Evolutionary conservation across 2,329 filamentous ascomycete genomes (phyloP), one percentile per base, ranked within the genome.

Genomic region (Phyllosticta capitalensis): DNA sequence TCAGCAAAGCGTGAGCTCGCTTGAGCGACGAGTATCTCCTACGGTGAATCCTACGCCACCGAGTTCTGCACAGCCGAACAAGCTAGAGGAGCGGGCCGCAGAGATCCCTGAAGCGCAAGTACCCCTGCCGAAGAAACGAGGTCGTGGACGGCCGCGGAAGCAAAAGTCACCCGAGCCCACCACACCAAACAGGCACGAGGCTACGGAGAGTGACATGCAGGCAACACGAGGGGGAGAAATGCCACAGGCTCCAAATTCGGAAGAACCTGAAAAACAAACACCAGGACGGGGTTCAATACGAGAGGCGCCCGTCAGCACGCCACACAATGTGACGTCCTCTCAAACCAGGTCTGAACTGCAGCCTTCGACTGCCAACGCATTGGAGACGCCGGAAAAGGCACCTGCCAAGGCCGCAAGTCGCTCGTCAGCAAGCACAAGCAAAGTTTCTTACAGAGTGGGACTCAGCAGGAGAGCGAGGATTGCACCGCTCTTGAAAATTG

Each of bases 401-500:
- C 58, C 53, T 58, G 26, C 33, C 49, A 30, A 54, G 48, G 65
- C 64, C 12, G 12, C 5, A 14, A 38, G 10, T 38, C 30, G 30
- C 54, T 70, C 67, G 38, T 64, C 69, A 9, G 60, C 66, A 10
- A 66, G 56, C 56, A 74, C 70, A 66, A 66, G 72, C 17, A 78
- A 78, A 63, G 69, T 74, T 21, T 65, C 68, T 1, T 77, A 78
- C 54, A 69, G 78, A 22, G 78, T 81, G 50, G 78, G 78, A 1
- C 67, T 81, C 45, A 80, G 78, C 66, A 77, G 75, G 67, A 72
- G 74, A 50, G 74, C 73, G 21, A 73, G 76, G 58, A 79, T 81
- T 56, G 71, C 78, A 50, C 77, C 78, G 9, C 65, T 81, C 52
- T 67, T 80, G 56, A 78, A 76, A 61, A 69, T 69, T 2, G 69